Base-by-base conservation (phyloP, 2,329 filamentous ascomycete genomes). In the Colletotrichum graminicola region DNA sequence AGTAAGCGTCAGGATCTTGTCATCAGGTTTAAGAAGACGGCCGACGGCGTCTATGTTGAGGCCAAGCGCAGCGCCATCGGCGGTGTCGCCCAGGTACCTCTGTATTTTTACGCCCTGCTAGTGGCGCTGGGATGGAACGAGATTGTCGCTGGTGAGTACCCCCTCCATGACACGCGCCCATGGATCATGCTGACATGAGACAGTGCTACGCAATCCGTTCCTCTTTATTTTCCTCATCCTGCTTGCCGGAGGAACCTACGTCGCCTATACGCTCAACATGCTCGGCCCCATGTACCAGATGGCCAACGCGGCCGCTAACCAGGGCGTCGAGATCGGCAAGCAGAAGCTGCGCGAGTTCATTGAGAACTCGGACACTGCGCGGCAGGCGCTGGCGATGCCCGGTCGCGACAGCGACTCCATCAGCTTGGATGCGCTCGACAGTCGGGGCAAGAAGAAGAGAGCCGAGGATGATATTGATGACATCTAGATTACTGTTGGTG, bases 121-220 rank as follows among this genome's bases (percentile, higher is more conserved):
- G 84, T 99, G 74, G 93, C 94, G 29, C 86, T 99, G 60, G 96
- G 96, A n/a, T 99, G 96, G 96, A 99, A 99, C 82, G 96, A 99
- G 83, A 95, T 99, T 74, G 85, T 97, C 75, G 93, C 95, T 78
- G 94, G 95, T 97, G 87, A 87, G 93, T 80, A 49, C 11, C 45
- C 21, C 14, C n/a, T 12, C 3, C 2, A 3, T 14, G 26, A 18
- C 14, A 39, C 32, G 7, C 29, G 45, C 18, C 4, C 6, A 16
- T n/a, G 41, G 45, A 64, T 2, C n/a, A 43, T 56, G 56, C 75
- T 76, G 70, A 75, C 66, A 32, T 52, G 5, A 66, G 10, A 26
- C 77, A 97, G 96, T 99, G 45, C 87, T 98, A 52, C 94, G 94
- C 75, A 98, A 98, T 81, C 96, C 96, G 0, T 84, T 97, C 73